These are phyloP conservation scores for Artemisia argyi DNA, from an alignment of 129 eudicot species.

Conservation along the genomic window DNA sequence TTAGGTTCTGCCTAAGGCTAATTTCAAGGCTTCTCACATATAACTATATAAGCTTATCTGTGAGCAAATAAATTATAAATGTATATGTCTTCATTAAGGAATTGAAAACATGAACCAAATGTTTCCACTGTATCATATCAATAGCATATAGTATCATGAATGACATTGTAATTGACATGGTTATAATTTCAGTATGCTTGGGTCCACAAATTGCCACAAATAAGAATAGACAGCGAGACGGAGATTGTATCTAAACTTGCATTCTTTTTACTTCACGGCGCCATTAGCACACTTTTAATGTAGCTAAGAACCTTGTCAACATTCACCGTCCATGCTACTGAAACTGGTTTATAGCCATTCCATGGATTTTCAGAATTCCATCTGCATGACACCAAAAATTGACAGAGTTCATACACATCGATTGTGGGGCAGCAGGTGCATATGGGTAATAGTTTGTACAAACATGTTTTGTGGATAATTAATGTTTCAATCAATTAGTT, in stretches of 20 bases:
- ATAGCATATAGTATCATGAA: not conserved
- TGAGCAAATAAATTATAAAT: not conserved
- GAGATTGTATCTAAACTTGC: not conserved
- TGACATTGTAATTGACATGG: not conserved
- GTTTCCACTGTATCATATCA: not conserved
- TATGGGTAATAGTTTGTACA: too few relatives aligned
- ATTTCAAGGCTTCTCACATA: not conserved
- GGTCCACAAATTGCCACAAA: constrained; percentile 7
- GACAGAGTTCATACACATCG: not conserved
- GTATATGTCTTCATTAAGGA: not conserved
- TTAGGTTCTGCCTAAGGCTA: not conserved
- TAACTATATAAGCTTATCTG: not conserved
- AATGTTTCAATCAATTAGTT: not conserved
- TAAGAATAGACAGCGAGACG: not conserved
- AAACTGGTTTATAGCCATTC: constrained; percentile 70
- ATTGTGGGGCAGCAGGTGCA: too few relatives aligned
- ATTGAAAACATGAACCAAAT: not conserved
- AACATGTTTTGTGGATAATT: too few relatives aligned
- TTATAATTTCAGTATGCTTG: not conserved
- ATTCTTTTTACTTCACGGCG: constrained; percentile 35
- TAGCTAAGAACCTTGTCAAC: constrained; percentile 56
- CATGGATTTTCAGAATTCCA: constrained; percentile 90
- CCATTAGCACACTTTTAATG: constrained; percentile 53
- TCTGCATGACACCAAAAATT: constrained; percentile 35
- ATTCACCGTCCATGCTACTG: constrained; percentile 90